Evolutionary conservation across 805 yeast species (phyloP).

Genomic region (Candida odintsovae): DNA sequence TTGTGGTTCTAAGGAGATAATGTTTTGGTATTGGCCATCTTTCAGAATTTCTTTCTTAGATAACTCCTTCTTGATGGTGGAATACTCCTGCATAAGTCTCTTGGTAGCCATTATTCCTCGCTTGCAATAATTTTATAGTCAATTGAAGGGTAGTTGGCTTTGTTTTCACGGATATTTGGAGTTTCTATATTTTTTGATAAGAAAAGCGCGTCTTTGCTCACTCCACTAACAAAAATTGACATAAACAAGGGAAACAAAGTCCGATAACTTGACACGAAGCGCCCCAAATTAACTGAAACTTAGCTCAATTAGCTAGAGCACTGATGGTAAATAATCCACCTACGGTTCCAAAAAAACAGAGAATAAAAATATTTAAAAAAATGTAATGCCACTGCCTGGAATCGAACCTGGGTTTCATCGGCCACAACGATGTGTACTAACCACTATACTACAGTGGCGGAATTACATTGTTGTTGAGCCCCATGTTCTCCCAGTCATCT

Average conservation of each 20-base stretch:
- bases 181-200: not conserved
- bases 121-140: not conserved
- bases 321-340: too few species aligned
- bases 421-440: conserved; percentile 71
- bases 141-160: not conserved
- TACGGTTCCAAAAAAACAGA: too few species aligned
- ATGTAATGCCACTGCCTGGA: conserved; percentile 58
- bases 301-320: too few species aligned
- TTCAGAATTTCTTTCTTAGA: conserved; percentile 3
- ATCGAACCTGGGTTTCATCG: conserved; percentile 71
- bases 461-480: too few species aligned
- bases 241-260: not conserved
- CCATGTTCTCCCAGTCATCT: too few species aligned
- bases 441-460: conserved; percentile 53
- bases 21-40: conserved; percentile 21
- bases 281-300: too few species aligned
- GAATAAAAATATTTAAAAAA: too few species aligned
- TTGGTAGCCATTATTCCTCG: conserved; percentile 23
- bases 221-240: too few species aligned
- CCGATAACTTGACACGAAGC: not conserved
- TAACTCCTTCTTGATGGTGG: conserved; percentile 26
- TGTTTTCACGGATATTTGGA: not conserved
- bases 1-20: conserved; percentile 41
- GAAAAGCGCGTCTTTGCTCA: not conserved
- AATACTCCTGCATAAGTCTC: conserved; percentile 33